Base-by-base conservation (phyloP, 139 green algal genomes). In the Ettlia oleoabundans region DNA sequence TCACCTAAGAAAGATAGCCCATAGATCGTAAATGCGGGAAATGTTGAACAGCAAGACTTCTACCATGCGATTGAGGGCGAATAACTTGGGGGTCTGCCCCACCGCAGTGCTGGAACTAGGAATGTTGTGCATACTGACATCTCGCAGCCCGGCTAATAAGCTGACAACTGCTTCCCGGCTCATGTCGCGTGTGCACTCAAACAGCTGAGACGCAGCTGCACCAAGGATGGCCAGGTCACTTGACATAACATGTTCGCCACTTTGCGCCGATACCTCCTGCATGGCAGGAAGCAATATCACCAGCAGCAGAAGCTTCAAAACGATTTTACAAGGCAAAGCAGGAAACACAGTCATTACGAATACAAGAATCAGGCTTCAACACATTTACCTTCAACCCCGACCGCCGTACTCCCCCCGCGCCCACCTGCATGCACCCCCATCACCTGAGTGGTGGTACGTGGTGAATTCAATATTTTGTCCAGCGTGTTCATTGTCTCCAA, bases 1-100 rank as follows among this genome's bases (percentile, higher is more conserved):
- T n/a, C 33, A 85, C 67, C 73, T 85, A 41, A 96, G 82, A 83
- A 97, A 96, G 38, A 94, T 92, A 65, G 85, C 88, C 93, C 93
- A 97, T 37, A 97, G 82, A 58, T 95, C 87, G 82, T 95, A 90
- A 15, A 94, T 70, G 55, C 91, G 85, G 51, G 72, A 61, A 35
- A 88, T 78, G 77, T 97, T 97, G 76, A 77, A 81, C 62, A 94
- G 86, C 75, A 96, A 73, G 22, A 92, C 88, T 35, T 95, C 92
- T 66, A 94, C 91, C 92, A 96, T 95, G 47, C 92, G 89, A 40
- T 89, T 81, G 28, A 96, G 85, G 19, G 89, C 89, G 82, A 82
- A 93, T 85, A 94, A 78, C 80, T 87, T 89, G 82, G 52, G 51
- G 13, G 73, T 52, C 55, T 81, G 75, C 22, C 58, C 75, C 15